Evolutionary conservation across 2,329 filamentous ascomycete genomes (phyloP), one percentile per base, ranked within the genome.

Genomic region (Tolypocladium tundrense): DNA sequence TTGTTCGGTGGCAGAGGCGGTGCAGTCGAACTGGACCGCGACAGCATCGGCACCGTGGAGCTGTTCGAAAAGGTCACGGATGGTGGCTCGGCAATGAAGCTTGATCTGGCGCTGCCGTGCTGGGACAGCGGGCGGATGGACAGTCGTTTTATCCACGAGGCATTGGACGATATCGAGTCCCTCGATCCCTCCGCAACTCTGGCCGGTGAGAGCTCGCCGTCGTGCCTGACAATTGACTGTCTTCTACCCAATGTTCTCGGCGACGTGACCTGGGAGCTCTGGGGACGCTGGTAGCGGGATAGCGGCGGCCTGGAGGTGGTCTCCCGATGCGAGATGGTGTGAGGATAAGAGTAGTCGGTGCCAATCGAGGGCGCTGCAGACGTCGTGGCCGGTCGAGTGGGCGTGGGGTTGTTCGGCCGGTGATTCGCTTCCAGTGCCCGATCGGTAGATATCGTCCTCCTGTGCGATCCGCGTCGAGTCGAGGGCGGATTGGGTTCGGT

Each of bases 141-240:
- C 43, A 91, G 73, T 54, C 87, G 83, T 64, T 84, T 83, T 62
- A 91, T 84, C 88, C 88, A 92, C 35, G 87, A 90, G 57, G 82
- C 77, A 66, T 77, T 80, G 40, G 83, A 86, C 19, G 84, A 86
- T 40, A 79, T 65, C 4, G 84, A 87, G 65, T 85, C 81, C 62
- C 82, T 75, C 43, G 73, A 68, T 62, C 72, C 72, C 59, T 84
- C 80, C 14, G 70, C 68, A 53, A 73, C 71, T 27, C 71, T 69
- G 24, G 70, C 66, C 33, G 71, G 67, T 37, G 68, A 62, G 52
- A 67, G 64, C 50, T 80, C 77, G 43, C 67, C 77, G 51, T 66
- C 65, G 40, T 69, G 69, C 57, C 71, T 75, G 54, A 74, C 70
- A 48, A 77, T 69, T 1, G 78, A 78, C 31, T 74, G 75, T 55